A percentile compares a stretch with the other conserved stretches of the same genome.
Conservation (phyloP, 345 rosid genomes). For the Noccaea caerulescens region DNA sequence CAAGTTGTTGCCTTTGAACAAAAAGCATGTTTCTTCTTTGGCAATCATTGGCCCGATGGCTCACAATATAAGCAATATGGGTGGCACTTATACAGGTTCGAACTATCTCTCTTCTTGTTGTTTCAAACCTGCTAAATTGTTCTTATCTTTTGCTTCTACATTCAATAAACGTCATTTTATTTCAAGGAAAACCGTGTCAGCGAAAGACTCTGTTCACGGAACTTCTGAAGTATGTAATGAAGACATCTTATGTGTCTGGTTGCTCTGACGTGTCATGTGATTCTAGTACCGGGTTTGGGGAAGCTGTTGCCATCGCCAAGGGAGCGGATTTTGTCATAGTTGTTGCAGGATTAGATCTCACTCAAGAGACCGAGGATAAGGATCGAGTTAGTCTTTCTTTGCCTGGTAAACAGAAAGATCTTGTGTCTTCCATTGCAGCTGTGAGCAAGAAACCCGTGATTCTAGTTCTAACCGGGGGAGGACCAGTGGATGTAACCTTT, state of each 20-base stretch:
- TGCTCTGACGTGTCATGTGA: constrained; percentile 68
- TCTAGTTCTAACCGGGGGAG: constrained; percentile 94
- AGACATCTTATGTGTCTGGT: constrained; percentile 60
- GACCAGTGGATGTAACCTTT: constrained; percentile 83
- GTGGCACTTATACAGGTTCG: constrained; percentile 85
- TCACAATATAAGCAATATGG: constrained; percentile 56
- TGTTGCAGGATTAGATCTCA: constrained; percentile 77
- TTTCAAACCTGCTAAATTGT: background rate
- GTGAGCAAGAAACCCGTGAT: constrained; percentile 69
- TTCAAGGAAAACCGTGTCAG: constrained; percentile 71
- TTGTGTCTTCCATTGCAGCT: constrained; percentile 67
- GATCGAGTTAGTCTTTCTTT: constrained; percentile 84
- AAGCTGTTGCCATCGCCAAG: constrained; percentile 64
- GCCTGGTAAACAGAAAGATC: constrained; percentile 80
- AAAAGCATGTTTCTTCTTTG: constrained; percentile 55
- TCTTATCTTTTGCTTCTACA: constrained; percentile 2
- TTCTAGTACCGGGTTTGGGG: constrained; percentile 52
- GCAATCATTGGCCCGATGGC: constrained; percentile 91
- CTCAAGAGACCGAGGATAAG: constrained; percentile 87
- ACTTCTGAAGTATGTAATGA: constrained; percentile 54
- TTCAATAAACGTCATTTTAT: background rate
- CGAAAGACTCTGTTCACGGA: constrained; percentile 64
- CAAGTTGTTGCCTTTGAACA: constrained; percentile 66
- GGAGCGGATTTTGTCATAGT: constrained; percentile 67
- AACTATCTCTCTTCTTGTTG: background rate